A percentile compares a stretch with the other conserved stretches of the same genome.
phyloP scores from a whole-genome alignment of 352 stramenopile species.

The Peronosclerospora sorghi region DNA sequence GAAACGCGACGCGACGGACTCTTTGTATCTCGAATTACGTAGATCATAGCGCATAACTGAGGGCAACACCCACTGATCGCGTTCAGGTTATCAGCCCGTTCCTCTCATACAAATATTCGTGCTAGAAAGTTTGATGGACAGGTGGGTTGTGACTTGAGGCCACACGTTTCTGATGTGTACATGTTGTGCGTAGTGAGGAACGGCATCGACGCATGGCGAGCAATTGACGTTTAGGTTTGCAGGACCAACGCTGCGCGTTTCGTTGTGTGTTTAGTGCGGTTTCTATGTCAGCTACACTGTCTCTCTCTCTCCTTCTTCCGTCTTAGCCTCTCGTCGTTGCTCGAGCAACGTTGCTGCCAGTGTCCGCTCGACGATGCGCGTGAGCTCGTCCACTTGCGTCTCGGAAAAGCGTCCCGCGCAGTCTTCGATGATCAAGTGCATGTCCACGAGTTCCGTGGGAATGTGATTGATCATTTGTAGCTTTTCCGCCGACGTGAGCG shows the following conservation, averaged over 20 bases:
- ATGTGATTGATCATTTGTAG: slow-evolving; percentile 83
- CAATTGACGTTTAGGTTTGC: slow-evolving; percentile 7
- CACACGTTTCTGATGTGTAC: slow-evolving; percentile 17
- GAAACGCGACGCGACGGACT: slow-evolving; percentile 1
- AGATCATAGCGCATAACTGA: slow-evolving; percentile 2
- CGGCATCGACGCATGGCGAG: not conserved
- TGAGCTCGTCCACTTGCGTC: slow-evolving; percentile 65
- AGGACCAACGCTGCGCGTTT: slow-evolving; percentile 2
- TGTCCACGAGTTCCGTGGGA: slow-evolving; percentile 71
- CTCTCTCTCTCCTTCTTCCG: slow-evolving; percentile 9
- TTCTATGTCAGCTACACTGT: slow-evolving; percentile 6
- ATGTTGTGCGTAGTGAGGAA: slow-evolving; percentile 21
- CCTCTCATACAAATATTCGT: slow-evolving; percentile 1
- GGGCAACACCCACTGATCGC: too few species aligned
- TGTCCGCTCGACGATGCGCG: slow-evolving; percentile 55
- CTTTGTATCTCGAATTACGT: not conserved
- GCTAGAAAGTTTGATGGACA: slow-evolving; percentile 5
- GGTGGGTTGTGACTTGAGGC: slow-evolving; percentile 2
- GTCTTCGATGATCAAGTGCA: slow-evolving; percentile 79
- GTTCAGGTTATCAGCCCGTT: not conserved
- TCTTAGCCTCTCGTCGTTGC: slow-evolving; percentile 20
- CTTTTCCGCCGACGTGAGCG: slow-evolving; percentile 58
- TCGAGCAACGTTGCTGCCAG: slow-evolving; percentile 27
- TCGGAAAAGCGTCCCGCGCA: slow-evolving; percentile 69
- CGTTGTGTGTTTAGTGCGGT: slow-evolving; percentile 17